Conservation (phyloP, 2,329 filamentous ascomycete species). For the Pestalotiopsis fici region DNA sequence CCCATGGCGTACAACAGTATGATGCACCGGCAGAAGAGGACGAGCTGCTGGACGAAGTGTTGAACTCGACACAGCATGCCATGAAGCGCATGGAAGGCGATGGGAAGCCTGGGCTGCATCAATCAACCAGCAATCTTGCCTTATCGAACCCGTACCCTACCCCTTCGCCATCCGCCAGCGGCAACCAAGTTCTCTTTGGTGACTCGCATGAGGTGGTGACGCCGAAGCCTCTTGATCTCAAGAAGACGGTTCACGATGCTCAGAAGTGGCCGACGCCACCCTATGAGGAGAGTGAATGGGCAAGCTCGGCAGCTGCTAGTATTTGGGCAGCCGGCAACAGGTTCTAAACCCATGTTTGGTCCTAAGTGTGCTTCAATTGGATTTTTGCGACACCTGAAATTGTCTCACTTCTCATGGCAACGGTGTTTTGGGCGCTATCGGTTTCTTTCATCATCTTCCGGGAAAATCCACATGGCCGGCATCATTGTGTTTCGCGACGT, state of each 20-base stretch:
- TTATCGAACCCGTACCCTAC: slow-evolving; percentile 66
- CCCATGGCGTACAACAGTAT: slow-evolving; percentile 78
- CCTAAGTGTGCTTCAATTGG: slow-evolving; percentile 12
- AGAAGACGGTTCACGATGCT: slow-evolving; percentile 45
- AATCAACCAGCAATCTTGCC: slow-evolving; percentile 65
- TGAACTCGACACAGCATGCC: slow-evolving; percentile 75
- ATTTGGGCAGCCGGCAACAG: slow-evolving; percentile 74
- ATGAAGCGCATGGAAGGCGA: slow-evolving; percentile 69
- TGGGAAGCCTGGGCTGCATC: slow-evolving; percentile 52
- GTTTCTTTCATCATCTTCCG: slow-evolving; percentile 19
- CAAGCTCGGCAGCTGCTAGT: slow-evolving; percentile 76
- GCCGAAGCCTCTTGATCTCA: slow-evolving; percentile 71
- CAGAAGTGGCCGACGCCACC: slow-evolving; percentile 93
- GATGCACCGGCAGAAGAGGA: slow-evolving; percentile 97
- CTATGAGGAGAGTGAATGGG: slow-evolving; percentile 93
- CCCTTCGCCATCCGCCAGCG: slow-evolving; percentile 78
- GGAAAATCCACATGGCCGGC: slow-evolving; percentile 22
- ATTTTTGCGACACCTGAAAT: slow-evolving; percentile 14
- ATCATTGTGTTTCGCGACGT: slow-evolving; percentile 25
- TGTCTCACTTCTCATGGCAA: slow-evolving; percentile 31
- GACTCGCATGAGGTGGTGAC: slow-evolving; percentile 62
- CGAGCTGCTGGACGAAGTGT: slow-evolving; percentile 87
- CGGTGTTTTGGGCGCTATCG: slow-evolving; percentile 27
- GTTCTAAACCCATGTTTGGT: slow-evolving; percentile 43
- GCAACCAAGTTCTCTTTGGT: slow-evolving; percentile 75